Conservation (phyloP, 2,329 filamentous ascomycete genomes). For the Scedosporium dehoogii region DNA sequence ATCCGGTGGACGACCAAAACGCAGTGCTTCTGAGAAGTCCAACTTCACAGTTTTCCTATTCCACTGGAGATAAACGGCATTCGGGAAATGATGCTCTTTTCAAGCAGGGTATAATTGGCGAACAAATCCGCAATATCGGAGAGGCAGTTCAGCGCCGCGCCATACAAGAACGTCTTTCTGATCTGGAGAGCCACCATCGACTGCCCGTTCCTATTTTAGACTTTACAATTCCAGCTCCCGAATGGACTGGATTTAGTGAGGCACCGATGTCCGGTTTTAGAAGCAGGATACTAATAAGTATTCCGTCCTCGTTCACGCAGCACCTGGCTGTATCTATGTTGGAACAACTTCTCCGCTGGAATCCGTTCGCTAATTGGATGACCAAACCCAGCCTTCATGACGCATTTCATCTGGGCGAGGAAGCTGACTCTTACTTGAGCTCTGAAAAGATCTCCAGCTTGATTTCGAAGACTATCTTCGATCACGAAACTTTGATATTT, state of each 20-base stretch:
- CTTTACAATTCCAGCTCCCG: conserved; percentile 15
- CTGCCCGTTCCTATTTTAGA: conserved; percentile 19
- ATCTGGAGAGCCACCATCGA: conserved; percentile 16
- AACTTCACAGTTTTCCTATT: not conserved
- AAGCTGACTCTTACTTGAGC: not conserved
- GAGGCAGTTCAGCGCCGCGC: not conserved
- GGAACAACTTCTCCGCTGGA: not conserved
- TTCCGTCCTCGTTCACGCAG: not conserved
- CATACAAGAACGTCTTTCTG: conserved; percentile 20
- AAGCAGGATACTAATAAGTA: not conserved
- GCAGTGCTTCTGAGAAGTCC: not conserved
- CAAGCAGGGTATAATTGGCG: not conserved
- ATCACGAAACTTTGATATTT: not conserved
- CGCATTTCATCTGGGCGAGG: not conserved
- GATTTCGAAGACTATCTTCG: not conserved
- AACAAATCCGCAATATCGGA: not conserved
- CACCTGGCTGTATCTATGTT: not conserved
- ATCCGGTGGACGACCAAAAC: not conserved
- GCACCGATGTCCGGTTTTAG: not conserved
- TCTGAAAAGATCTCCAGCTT: not conserved
- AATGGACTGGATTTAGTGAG: conserved; percentile 12
- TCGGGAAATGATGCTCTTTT: not conserved
- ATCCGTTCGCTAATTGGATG: not conserved
- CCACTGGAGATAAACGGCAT: conserved; percentile 1
- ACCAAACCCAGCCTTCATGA: not conserved